These are phyloP conservation scores for Leccinellum rugosiceps DNA, from an alignment of 768 basidiomycete genomes.

Conservation along the genomic window DNA sequence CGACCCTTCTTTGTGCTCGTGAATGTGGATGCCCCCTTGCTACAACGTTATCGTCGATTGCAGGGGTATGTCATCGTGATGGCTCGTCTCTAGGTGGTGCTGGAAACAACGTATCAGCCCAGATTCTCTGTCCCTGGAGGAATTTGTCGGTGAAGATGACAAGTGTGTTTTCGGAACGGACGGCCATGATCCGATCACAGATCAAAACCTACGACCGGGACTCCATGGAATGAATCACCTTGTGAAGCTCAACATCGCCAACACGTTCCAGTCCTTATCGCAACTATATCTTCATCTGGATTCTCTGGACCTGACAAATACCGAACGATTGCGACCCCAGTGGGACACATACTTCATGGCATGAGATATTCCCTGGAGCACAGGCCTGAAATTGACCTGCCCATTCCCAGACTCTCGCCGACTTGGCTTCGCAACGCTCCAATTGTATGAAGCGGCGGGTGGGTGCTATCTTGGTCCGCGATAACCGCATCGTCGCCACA, in stretches of 20 bases:
- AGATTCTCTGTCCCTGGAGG: slow-evolving; percentile 48
- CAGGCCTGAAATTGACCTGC: slow-evolving; percentile 4
- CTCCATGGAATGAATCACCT: slow-evolving; percentile 38
- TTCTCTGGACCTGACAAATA: slow-evolving; percentile 61
- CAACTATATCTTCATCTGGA: slow-evolving; percentile 64
- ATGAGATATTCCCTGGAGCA: slow-evolving; percentile 13
- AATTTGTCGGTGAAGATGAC: slow-evolving; percentile 77
- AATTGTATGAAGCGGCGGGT: slow-evolving; percentile 98
- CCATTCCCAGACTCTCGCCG: slow-evolving; percentile 69
- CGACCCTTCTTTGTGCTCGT: slow-evolving; percentile 90
- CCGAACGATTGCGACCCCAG: slow-evolving; percentile 74
- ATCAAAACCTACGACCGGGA: neutral
- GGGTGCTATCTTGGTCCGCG: slow-evolving; percentile 88
- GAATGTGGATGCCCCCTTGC: slow-evolving; percentile 77
- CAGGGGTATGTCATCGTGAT: slow-evolving; percentile 38
- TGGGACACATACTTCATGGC: slow-evolving; percentile 99
- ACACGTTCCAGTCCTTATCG: slow-evolving; percentile 55
- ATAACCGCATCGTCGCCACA: slow-evolving; percentile 74
- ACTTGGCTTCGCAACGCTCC: slow-evolving; percentile 82
- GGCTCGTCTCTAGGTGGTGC: neutral
- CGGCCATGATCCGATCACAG: slow-evolving; percentile 19
- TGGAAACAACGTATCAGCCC: slow-evolving; percentile 16
- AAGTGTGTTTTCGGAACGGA: slow-evolving; percentile 53
- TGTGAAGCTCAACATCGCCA: slow-evolving; percentile 59
- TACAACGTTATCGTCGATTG: slow-evolving; percentile 62